Evolutionary conservation across 768 basidiomycete species (phyloP), one percentile per base, ranked within the genome.

Genomic region (Kwoniella newhampshirensis): DNA sequence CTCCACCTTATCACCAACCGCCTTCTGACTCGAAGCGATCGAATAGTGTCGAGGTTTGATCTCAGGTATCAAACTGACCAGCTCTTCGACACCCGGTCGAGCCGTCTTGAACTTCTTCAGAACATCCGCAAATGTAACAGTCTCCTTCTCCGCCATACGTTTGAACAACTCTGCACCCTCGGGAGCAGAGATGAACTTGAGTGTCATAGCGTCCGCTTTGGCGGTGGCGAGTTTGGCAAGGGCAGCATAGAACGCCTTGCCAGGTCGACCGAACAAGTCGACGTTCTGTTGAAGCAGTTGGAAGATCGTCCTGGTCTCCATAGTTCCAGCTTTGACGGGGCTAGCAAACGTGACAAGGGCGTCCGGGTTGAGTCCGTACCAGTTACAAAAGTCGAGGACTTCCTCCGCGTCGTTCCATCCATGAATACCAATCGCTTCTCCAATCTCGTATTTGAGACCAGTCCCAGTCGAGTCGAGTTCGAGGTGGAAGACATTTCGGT

Each of bases 41-140:
- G 91, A 94, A 78, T 99, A 99, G 77, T 98, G 96, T 60, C 96
- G 83, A 3, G 94, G 93, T 77, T 96, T 92, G 80, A 91, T 97
- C 74, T 96, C 91, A 0, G 91, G 93, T 42, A 97, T 81, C 67
- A 96, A 75, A 74, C 89, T 88, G 68, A 93, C 92, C 2, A 96
- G 81, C 54, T 81, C 85, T 77, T 90, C 90, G 35, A 98, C 86
- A 27, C 84, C 82, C 1, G 91, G 91, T 57, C 81, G 81, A 26
- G 94, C 91, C 59, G 85, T 88, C 21, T 80, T 80, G 75, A 89
- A 97, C 71, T 81, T 82, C 60, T 78, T 80, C 47, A 99, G 78
- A 23, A 98, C 80, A 68, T 98, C 92, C 26, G 87, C 91, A 73
- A 96, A 99, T 0, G 86, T 87, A 41, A 97, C 86, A 0, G 92